Percentiles rank a stretch among this genome's conserved stretches.
These are phyloP conservation scores for Dendrostoma leiphaemia DNA, from an alignment of 2,329 filamentous ascomycete species.

Conservation along the genomic window DNA sequence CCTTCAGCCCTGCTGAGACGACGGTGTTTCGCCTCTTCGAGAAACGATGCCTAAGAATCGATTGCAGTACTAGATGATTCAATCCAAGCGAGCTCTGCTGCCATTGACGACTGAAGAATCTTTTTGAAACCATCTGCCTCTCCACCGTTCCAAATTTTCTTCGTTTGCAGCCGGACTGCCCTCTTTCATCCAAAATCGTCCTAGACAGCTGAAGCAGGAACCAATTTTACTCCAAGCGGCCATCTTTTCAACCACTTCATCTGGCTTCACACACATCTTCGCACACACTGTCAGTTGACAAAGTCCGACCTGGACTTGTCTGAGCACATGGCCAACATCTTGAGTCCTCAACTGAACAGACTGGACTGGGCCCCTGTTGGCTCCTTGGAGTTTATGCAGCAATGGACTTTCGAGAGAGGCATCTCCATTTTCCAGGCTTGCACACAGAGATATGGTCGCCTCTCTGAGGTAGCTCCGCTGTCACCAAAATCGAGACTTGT, in stretches of 20 bases:
- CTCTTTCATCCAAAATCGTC: background rate
- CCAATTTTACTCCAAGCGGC: no score
- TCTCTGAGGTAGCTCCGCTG: background rate
- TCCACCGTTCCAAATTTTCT: background rate
- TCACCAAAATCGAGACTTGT: conserved; percentile 2
- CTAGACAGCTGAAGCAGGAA: background rate
- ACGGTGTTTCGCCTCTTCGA: no score
- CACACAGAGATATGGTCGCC: background rate
- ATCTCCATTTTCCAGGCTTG: conserved; percentile 2
- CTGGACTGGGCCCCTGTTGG: background rate
- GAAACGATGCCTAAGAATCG: no score
- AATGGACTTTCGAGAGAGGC: conserved; percentile 8
- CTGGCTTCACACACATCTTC: no score
- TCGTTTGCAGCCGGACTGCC: background rate
- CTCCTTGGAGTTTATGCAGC: background rate
- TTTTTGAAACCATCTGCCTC: no score
- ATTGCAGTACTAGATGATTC: no score
- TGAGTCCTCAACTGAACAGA: background rate
- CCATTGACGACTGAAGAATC: no score
- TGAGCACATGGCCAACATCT: background rate
- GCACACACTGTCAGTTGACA: no score
- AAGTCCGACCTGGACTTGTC: background rate
- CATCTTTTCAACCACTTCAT: background rate
- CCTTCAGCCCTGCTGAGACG: no score
- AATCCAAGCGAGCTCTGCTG: no score